Percentiles rank a stretch among this genome's conserved stretches.
Conservation (phyloP, 345 rosid species). For the Dipteronia dyeriana region DNA sequence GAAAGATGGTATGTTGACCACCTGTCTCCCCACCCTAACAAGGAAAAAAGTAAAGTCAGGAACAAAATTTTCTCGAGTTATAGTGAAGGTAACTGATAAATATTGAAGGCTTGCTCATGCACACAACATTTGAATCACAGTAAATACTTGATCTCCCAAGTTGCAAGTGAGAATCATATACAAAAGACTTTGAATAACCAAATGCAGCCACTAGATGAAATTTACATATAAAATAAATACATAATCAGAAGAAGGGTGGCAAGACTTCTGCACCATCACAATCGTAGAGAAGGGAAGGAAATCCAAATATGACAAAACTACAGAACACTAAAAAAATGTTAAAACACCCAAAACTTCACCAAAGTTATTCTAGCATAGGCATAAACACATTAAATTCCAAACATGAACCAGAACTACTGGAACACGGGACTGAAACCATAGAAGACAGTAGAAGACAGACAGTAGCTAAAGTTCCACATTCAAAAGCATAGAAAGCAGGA, state of each 20-base stretch:
- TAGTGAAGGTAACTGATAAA: background rate
- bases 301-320: background rate
- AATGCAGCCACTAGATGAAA: background rate
- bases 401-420: background rate
- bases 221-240: background rate
- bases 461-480: no score
- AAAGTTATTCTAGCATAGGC: background rate
- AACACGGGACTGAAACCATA: no score
- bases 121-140: background rate
- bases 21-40: conserved; percentile 53
- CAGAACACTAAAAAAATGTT: background rate
- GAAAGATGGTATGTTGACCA: conserved; percentile 57
- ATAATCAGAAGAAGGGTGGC: background rate
- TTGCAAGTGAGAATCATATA: background rate
- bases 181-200: background rate
- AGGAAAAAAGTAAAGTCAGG: background rate
- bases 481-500: background rate
- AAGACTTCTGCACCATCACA: background rate
- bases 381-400: background rate
- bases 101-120: background rate
- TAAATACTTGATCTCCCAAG: background rate
- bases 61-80: background rate
- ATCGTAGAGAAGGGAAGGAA: background rate
- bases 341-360: background rate
- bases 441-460: no score